Conservation (phyloP, 768 basidiomycete genomes). For the Pholiota molesta region DNA sequence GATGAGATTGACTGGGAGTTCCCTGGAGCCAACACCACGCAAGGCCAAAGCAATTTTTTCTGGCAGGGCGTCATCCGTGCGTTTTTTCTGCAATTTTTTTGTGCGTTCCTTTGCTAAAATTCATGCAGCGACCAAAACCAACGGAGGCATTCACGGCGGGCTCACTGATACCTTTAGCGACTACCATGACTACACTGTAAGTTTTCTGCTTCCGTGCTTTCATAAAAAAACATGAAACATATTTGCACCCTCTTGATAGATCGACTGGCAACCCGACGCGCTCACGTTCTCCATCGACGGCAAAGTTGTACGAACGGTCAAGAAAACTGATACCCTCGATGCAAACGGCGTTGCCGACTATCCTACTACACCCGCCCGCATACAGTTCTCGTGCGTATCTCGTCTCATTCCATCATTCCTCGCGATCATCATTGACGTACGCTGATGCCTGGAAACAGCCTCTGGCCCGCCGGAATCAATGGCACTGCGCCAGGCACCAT, state of each 20-base stretch:
- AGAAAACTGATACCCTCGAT: constrained; percentile 59
- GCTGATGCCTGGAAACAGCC: constrained; percentile 33
- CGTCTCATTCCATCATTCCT: background rate
- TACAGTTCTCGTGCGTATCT: constrained; percentile 72
- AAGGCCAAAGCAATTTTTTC: constrained; percentile 81
- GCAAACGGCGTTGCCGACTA: constrained; percentile 61
- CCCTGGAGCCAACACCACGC: constrained; percentile 60
- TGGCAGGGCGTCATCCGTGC: constrained; percentile 74
- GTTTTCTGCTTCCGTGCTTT: constrained; percentile 24
- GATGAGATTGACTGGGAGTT: constrained; percentile 92
- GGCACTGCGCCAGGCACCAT: constrained; percentile 68
- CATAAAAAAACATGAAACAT: background rate
- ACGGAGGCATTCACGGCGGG: constrained; percentile 50
- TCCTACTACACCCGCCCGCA: constrained; percentile 78
- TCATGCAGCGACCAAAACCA: constrained; percentile 33
- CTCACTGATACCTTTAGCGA: constrained; percentile 66
- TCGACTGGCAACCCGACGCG: constrained; percentile 78
- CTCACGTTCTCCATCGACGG: constrained; percentile 75
- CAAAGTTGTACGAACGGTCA: constrained; percentile 67
- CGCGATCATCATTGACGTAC: background rate
- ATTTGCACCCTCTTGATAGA: constrained; percentile 40
- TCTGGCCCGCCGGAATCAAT: constrained; percentile 84
- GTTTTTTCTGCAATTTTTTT: constrained; percentile 26
- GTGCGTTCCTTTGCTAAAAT: constrained; percentile 24
- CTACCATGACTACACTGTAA: constrained; percentile 78